A percentile compares a stretch with the other conserved stretches of the same genome.
Conservation (phyloP, 768 basidiomycete species). For the Calocera cornea region DNA sequence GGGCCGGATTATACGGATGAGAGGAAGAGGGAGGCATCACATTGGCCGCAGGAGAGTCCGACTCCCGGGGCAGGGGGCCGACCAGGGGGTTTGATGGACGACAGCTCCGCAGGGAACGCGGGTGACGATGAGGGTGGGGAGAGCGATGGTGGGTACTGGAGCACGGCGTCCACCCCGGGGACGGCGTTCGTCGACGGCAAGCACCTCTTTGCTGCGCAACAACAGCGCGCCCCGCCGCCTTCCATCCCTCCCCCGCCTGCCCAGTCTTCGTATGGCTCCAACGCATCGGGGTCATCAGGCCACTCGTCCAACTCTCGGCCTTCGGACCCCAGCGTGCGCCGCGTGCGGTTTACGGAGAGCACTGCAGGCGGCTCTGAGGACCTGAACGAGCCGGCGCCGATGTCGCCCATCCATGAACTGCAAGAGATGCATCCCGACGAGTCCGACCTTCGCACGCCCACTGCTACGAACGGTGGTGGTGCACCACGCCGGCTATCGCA, state of each 20-base stretch:
- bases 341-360: background rate
- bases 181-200: background rate
- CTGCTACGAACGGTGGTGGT: background rate
- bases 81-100: background rate
- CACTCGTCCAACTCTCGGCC: background rate
- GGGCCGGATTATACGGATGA: constrained; percentile 32
- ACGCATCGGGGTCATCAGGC: background rate
- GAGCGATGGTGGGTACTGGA: background rate
- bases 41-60: background rate
- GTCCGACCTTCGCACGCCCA: background rate
- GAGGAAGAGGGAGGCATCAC: constrained; percentile 13
- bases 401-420: background rate
- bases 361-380: background rate
- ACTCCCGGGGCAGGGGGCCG: background rate
- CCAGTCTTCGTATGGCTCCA: background rate
- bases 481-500: background rate
- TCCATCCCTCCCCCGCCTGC: background rate
- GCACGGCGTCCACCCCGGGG: background rate
- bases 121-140: background rate
- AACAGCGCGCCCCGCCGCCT: background rate
- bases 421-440: background rate
- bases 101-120: background rate
- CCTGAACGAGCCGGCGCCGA: background rate
- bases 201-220: background rate
- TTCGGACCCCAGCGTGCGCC: background rate